phyloP scores from a whole-genome alignment of 2,329 filamentous ascomycete genomes.

The Exophiala dermatitidis region DNA sequence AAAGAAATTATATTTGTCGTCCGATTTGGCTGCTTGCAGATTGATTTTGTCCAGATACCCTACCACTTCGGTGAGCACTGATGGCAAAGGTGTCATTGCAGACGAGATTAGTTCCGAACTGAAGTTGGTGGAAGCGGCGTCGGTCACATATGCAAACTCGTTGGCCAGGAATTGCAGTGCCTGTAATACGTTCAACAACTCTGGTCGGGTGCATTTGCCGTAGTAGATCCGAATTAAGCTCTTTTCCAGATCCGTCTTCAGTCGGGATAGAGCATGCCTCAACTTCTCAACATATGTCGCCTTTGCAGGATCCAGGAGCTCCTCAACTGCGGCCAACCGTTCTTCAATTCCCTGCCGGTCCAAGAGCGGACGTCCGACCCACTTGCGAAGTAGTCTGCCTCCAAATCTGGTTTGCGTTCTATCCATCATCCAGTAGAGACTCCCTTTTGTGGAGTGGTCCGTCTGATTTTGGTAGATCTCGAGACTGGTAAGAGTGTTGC shows the following conservation, averaged over 20 bases:
- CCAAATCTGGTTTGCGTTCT: constrained; percentile 87
- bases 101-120: constrained; percentile 60
- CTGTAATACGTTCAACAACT: constrained; percentile 78
- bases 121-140: constrained; percentile 63
- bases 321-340: constrained; percentile 76
- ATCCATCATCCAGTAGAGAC: constrained; percentile 91
- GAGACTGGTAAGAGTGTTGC: constrained; percentile 85
- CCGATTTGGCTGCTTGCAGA: constrained; percentile 66
- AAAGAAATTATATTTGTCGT: constrained; percentile 95
- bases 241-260: constrained; percentile 79
- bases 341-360: constrained; percentile 68
- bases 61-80: constrained; percentile 65
- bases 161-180: constrained; percentile 73
- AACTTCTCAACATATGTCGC: constrained; percentile 65
- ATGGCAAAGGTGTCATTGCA: constrained; percentile 67
- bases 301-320: constrained; percentile 64
- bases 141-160: constrained; percentile 64
- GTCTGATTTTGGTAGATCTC: constrained; percentile 96
- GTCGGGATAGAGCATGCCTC: constrained; percentile 61
- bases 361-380: constrained; percentile 85
- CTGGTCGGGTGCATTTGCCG: constrained; percentile 83
- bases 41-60: constrained; percentile 80
- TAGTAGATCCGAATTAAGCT: constrained; percentile 95
- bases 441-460: constrained; percentile 75
- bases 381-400: constrained; percentile 79